These are phyloP conservation scores for Epichloe glyceriae DNA, from an alignment of 2,329 filamentous ascomycete genomes.

Conservation along the genomic window DNA sequence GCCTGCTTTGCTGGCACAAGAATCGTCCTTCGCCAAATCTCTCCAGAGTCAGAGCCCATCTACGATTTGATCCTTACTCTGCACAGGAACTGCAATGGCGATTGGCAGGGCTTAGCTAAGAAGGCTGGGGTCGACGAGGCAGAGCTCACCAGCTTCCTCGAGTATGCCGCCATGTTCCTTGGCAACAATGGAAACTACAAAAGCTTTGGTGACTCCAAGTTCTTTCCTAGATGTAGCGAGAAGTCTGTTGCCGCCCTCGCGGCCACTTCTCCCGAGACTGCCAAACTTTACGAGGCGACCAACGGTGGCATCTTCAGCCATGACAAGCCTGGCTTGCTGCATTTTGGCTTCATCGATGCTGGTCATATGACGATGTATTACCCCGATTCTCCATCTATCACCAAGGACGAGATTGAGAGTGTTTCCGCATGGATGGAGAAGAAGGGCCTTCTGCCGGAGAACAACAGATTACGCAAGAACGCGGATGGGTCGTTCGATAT, in stretches of 20 bases:
- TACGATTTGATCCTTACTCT: constrained; percentile 70
- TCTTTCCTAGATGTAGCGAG: constrained; percentile 58
- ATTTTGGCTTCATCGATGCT: constrained; percentile 61
- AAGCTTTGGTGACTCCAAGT: constrained; percentile 75
- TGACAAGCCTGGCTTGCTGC: constrained; percentile 50
- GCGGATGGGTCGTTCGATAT: constrained; percentile 53
- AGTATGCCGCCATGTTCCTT: constrained; percentile 68
- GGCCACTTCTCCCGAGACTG: constrained; percentile 44
- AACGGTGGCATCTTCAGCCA: constrained; percentile 61
- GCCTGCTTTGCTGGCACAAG: constrained; percentile 66
- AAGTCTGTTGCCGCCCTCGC: constrained; percentile 53
- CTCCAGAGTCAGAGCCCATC: constrained; percentile 68
- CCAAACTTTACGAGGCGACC: constrained; percentile 53
- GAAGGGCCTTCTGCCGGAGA: constrained; percentile 60
- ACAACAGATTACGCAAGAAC: constrained; percentile 61
- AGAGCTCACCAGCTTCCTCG: constrained; percentile 55
- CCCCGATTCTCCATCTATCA: constrained; percentile 61
- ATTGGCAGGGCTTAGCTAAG: constrained; percentile 55
- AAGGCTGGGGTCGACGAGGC: constrained; percentile 52
- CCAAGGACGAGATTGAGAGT: constrained; percentile 58
- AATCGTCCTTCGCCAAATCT: constrained; percentile 69
- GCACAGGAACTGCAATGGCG: constrained; percentile 50
- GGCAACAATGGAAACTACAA: constrained; percentile 79
- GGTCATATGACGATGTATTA: constrained; percentile 77
- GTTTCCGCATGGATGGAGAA: constrained; percentile 62